Percentiles rank a stretch among this genome's conserved stretches.
phyloP scores from a whole-genome alignment of 2,329 filamentous ascomycete genomes.

The Huntiella moniliformis region DNA sequence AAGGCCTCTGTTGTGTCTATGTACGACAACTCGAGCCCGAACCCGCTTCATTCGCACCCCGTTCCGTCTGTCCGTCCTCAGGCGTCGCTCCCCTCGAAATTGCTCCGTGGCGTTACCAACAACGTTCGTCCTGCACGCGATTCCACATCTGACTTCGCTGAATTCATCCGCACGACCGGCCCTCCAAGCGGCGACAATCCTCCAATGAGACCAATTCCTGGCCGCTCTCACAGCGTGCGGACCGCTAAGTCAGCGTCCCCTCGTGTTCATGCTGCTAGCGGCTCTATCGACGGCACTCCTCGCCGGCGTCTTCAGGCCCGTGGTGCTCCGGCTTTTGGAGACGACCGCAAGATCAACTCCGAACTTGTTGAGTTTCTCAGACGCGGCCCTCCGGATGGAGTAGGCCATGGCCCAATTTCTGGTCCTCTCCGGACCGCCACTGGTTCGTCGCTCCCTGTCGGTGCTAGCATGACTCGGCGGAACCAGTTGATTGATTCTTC shows the following conservation, averaged over 20 bases:
- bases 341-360: conserved; percentile 48
- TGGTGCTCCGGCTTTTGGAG: conserved; percentile 36
- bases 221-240: conserved; percentile 21
- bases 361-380: conserved; percentile 94
- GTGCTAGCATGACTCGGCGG: background rate
- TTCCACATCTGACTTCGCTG: conserved; percentile 64
- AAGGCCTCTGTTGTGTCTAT: conserved; percentile 11
- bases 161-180: conserved; percentile 76
- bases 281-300: conserved; percentile 18
- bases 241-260: conserved; percentile 21
- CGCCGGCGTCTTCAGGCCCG: conserved; percentile 49
- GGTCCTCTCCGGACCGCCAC: conserved; percentile 62
- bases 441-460: background rate
- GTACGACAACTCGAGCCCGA: conserved; percentile 10
- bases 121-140: conserved; percentile 57
- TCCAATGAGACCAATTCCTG: conserved; percentile 14
- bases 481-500: conserved; percentile 8
- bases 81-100: conserved; percentile 12
- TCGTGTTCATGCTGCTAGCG: conserved; percentile 4
- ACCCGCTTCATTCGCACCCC: conserved; percentile 10
- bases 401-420: conserved; percentile 50
- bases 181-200: conserved; percentile 32
- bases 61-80: conserved; percentile 1
- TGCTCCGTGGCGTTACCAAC: conserved; percentile 1
- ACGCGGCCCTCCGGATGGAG: conserved; percentile 51